Percentiles rank a stretch among this genome's conserved stretches.
These are phyloP conservation scores for Diaporthe batatas DNA, from an alignment of 2,329 filamentous ascomycete genomes.

Conservation along the genomic window DNA sequence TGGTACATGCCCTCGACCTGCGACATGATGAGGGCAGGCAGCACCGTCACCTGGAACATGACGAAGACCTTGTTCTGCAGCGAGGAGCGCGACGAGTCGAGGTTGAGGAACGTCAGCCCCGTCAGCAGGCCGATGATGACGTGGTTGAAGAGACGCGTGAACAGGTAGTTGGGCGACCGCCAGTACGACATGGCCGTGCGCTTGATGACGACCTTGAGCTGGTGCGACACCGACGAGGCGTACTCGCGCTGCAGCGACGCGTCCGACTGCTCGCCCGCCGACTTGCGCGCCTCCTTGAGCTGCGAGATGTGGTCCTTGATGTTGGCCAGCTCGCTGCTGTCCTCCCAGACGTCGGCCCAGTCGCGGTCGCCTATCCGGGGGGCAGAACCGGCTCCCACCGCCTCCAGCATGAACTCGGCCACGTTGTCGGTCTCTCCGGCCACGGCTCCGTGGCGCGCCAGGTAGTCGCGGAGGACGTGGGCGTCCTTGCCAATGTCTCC, in stretches of 20 bases:
- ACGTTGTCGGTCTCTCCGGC: constrained; percentile 69
- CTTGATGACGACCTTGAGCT: constrained; percentile 80
- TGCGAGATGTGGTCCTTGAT: constrained; percentile 75
- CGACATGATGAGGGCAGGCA: constrained; percentile 85
- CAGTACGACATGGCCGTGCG: constrained; percentile 85
- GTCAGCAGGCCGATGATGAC: constrained; percentile 82
- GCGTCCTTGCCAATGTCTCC: constrained; percentile 86
- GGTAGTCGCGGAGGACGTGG: constrained; percentile 74
- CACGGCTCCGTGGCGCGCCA: constrained; percentile 71
- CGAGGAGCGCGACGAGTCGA: constrained; percentile 80
- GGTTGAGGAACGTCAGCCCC: constrained; percentile 82
- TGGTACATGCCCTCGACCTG: constrained; percentile 90
- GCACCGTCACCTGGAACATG: constrained; percentile 89
- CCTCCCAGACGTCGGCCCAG: constrained; percentile 85
- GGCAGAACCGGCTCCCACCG: constrained; percentile 80
- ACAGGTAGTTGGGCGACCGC: constrained; percentile 89
- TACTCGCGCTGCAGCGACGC: constrained; percentile 77
- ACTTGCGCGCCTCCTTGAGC: constrained; percentile 73
- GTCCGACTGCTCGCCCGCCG: constrained; percentile 58
- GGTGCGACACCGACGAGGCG: constrained; percentile 83
- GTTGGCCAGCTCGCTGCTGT: constrained; percentile 77
- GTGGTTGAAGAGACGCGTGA: constrained; percentile 89
- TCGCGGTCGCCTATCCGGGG: constrained; percentile 80
- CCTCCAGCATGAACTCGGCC: constrained; percentile 88
- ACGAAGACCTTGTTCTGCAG: constrained; percentile 90